phyloP scores from a whole-genome alignment of 371 early-diverging fungal species.

The Choanephora cucurbitarum region DNA sequence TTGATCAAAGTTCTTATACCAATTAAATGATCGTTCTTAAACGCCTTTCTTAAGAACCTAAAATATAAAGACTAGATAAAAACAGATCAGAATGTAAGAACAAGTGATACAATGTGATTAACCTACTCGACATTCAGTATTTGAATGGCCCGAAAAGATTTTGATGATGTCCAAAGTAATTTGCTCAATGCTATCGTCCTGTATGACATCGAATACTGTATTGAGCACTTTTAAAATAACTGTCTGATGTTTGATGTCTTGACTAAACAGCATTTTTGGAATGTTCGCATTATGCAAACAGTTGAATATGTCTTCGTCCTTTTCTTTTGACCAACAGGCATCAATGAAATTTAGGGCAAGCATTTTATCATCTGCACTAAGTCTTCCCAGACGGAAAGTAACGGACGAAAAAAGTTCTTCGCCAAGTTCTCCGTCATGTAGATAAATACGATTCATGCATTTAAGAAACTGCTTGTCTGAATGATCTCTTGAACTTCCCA shows the following conservation, averaged over 20 bases:
- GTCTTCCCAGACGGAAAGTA: conserved; percentile 36
- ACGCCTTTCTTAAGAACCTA: conserved; percentile 21
- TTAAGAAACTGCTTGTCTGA: conserved; percentile 16
- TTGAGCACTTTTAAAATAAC: conserved; percentile 54
- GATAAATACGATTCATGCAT: conserved; percentile 46
- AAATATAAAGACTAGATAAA: conserved; percentile 35
- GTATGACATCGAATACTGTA: conserved; percentile 42
- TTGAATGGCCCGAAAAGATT: conserved; percentile 42
- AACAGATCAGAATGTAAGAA: not conserved
- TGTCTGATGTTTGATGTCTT: conserved; percentile 37
- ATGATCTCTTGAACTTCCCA: not conserved
- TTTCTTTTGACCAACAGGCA: conserved; percentile 36
- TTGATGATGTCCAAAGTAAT: conserved; percentile 41
- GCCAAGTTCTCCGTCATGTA: conserved; percentile 43
- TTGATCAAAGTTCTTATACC: not conserved
- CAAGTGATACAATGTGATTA: not conserved
- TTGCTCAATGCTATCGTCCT: conserved; percentile 35
- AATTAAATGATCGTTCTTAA: conserved; percentile 2
- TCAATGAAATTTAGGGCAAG: conserved; percentile 59
- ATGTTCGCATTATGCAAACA: conserved; percentile 51
- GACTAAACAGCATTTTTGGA: conserved; percentile 12
- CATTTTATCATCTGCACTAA: conserved; percentile 37
- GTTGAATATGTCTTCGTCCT: conserved; percentile 51
- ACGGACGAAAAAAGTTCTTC: conserved; percentile 37
- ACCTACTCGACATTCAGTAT: conserved; percentile 53